phyloP scores from a whole-genome alignment of 805 yeast genomes.

The Pichia ethanolica region DNA sequence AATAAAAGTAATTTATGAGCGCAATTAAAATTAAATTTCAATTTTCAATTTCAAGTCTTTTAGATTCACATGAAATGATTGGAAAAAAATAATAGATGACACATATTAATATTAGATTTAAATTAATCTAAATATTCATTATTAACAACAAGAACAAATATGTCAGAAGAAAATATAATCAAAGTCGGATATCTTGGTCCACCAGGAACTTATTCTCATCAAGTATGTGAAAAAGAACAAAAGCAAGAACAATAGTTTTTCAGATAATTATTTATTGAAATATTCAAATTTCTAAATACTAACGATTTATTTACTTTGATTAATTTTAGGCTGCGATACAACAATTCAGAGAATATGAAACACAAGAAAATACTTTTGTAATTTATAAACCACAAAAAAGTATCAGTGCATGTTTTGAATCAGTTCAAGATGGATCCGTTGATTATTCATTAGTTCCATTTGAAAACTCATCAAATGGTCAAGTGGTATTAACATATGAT shows the following conservation, averaged over 20 bases:
- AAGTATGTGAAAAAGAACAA: conserved; percentile 21
- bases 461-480: conserved; percentile 94
- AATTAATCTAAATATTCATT: too few species aligned
- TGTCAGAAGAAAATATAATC: conserved; percentile 7
- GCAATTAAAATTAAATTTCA: too few species aligned
- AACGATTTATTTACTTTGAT: neutral
- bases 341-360: conserved; percentile 26
- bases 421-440: conserved; percentile 37
- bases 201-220: conserved; percentile 87
- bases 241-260: too few species aligned
- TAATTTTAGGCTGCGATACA: conserved; percentile 38
- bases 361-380: conserved; percentile 18
- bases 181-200: conserved; percentile 83
- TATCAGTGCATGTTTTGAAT: conserved; percentile 57
- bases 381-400: conserved; percentile 30
- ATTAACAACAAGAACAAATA: neutral
- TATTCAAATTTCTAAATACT: too few species aligned
- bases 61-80: too few species aligned
- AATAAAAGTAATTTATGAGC: too few species aligned
- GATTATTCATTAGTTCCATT: conserved; percentile 78
- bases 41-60: too few species aligned
- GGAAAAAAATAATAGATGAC: too few species aligned
- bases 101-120: too few species aligned
- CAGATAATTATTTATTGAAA: too few species aligned
- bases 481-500: conserved; percentile 81